A percentile compares a stretch with the other conserved stretches of the same genome.
Evolutionary conservation across 768 basidiomycete genomes (phyloP).

Genomic region (Trametes coccinea): DNA sequence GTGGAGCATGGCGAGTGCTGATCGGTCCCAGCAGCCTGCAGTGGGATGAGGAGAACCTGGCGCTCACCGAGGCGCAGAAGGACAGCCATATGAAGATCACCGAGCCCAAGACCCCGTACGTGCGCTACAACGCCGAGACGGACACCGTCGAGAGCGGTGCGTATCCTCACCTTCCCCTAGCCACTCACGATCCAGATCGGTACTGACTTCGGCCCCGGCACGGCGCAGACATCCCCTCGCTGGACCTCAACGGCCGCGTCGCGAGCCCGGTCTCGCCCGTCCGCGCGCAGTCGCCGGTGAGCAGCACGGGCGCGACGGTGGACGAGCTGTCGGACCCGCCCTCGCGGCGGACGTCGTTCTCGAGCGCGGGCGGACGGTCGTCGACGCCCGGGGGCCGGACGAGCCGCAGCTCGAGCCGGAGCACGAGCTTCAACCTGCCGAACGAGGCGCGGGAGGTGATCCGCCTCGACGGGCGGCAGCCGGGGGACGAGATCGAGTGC

Average conservation of each 20-base stretch:
- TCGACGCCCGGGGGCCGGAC: conserved; percentile 58
- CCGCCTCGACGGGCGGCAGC: conserved; percentile 41
- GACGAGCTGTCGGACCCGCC: conserved; percentile 66
- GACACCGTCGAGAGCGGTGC: conserved; percentile 82
- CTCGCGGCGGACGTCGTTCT: conserved; percentile 74
- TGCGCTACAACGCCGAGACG: conserved; percentile 86
- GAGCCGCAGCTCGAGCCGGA: conserved; percentile 67
- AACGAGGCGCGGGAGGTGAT: conserved; percentile 66
- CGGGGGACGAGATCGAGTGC: conserved; percentile 60
- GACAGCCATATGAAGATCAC: conserved; percentile 98
- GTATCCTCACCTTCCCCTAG: conserved; percentile 27
- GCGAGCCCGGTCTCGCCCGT: conserved; percentile 42
- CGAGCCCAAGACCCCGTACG: conserved; percentile 96
- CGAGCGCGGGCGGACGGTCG: conserved; percentile 52
- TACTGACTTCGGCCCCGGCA: background rate
- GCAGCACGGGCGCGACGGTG: conserved; percentile 44
- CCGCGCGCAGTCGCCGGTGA: conserved; percentile 43
- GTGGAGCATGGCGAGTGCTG: background rate
- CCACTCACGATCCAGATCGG: background rate
- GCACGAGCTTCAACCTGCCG: conserved; percentile 82
- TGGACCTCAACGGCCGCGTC: conserved; percentile 57
- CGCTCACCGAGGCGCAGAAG: conserved; percentile 89
- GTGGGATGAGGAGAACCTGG: conserved; percentile 96
- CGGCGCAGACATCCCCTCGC: conserved; percentile 74
- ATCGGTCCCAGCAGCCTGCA: conserved; percentile 56